Evolutionary conservation across 116 monocot species (phyloP), one percentile per base, ranked within the genome.

Genomic region (Posidonia oceanica): DNA sequence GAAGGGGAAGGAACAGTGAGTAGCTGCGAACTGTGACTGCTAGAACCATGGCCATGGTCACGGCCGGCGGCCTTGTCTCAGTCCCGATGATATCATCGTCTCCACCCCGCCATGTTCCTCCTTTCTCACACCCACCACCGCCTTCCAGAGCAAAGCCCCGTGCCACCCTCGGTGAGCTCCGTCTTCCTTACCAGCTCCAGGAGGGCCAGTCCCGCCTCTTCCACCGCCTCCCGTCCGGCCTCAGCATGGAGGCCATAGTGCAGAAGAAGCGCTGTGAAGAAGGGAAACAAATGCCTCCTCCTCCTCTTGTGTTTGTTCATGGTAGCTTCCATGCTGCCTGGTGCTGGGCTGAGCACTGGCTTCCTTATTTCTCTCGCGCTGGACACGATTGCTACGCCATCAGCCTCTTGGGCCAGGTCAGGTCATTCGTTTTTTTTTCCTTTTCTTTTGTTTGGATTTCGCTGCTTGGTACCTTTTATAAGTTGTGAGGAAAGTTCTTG

Each of bases 271-370:
- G 68, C 14, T 37, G 3, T 1, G 38, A 66, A 2, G 40, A 12
- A 5, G 23, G 59, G 20, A 20, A 22, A 18, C 69, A 15, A 17
- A 20, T 1, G 16, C 13, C 16, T 39, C 36, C 36, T 23, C 83
- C 56, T 22, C 82, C 94, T 4, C 76, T 90, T 66, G 94, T 90
- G 16, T 87, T 94, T 64, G 78, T 94, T 14, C 94, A 90, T 60
- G 90, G 94, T 21, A 94, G 94, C 78, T 94, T 94, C 78, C 94
- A 94, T 62, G 85, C 90, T 36, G 90, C 94, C 21, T 94, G 94
- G 90, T 90, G 94, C 85, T 94, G 94, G 94, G 94, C 90, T 0
- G 94, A 94, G 76, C 82, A 86, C 66, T 94, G 83, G 85, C 67
- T 90, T 1, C 85, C 94, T 22, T 94, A 85, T 83, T 94, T 94